Base-by-base conservation (phyloP, 1,139 yeast species). In the Scheffersomyces stambukii region DNA sequence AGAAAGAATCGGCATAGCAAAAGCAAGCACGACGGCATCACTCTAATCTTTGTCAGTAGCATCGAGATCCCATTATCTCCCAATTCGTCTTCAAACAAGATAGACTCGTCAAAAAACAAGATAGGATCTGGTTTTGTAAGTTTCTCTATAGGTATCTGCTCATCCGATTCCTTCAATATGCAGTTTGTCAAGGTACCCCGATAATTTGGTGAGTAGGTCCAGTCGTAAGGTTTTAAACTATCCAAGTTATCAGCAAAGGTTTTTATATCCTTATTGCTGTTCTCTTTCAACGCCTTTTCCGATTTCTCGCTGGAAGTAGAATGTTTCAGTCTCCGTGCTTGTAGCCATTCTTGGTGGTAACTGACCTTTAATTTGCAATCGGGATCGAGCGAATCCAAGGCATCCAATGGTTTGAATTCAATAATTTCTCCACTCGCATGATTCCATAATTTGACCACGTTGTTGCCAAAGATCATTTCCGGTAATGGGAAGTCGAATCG, bases 391-490 rank as follows among this genome's bases (percentile, higher is more conserved):
- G 74, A 56, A 40, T 77, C 84, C 35, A 91, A 64, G 0, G 97
- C 96, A 48, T 81, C 91, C 23, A 81, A 58, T 0, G 96, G 81
- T 48, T 82, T 80, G 56, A 89, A 88, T 29, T 65, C 69, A 10
- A 89, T 64, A 4, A 52, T 43, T 52, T 77, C 71, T 4, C 72
- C 54, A 45, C 58, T 47, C 30, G 51, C 49, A 24, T 60, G 66
- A 36, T 64, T 56, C 3, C 52, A 54, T 6, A 85, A 50, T 29
- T 63, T 66, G n/a, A 88, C 78, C 36, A 59, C 57, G 50, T 84
- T 89, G 42, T 84, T 78, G n/a, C 97, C 97, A 59, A 91, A 91
- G 10, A 91, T 88, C 98, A 91, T 91, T 51, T 91, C 99, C 1
- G 99, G 99, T 30, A 91, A 60, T 0, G 97, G 95, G 41, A 91